phyloP scores from a whole-genome alignment of 2,329 filamentous ascomycete genomes.

The Stachybotrys chartarum region DNA sequence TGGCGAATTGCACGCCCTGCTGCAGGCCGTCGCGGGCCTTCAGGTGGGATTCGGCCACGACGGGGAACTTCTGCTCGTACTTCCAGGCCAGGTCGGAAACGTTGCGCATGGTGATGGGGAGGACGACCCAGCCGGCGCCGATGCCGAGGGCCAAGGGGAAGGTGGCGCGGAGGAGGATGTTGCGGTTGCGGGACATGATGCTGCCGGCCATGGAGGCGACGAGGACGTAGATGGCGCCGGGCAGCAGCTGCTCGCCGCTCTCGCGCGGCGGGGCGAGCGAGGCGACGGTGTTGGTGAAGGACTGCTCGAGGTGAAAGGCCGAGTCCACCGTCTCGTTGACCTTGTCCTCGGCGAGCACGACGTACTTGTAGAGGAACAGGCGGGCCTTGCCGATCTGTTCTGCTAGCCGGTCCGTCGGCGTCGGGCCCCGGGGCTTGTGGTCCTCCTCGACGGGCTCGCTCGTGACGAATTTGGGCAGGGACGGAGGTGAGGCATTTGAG shows the following conservation, averaged over 20 bases:
- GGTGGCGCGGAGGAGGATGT: constrained; percentile 69
- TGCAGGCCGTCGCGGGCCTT: constrained; percentile 61
- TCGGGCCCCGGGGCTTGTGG: constrained; percentile 46
- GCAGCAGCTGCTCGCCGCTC: constrained; percentile 82
- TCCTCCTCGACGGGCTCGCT: constrained; percentile 20
- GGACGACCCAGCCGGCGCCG: constrained; percentile 72
- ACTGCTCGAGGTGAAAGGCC: constrained; percentile 78
- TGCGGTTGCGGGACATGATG: constrained; percentile 84
- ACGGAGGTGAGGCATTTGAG: constrained; percentile 21
- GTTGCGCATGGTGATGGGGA: constrained; percentile 88
- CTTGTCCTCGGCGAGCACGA: constrained; percentile 67
- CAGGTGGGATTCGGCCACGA: constrained; percentile 73
- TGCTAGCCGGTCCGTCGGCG: constrained; percentile 85
- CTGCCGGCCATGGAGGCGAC: constrained; percentile 92
- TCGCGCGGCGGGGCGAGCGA: constrained; percentile 80
- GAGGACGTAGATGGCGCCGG: constrained; percentile 84
- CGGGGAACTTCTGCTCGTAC: constrained; percentile 86
- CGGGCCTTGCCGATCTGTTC: constrained; percentile 73
- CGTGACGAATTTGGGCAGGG: constrained; percentile 10
- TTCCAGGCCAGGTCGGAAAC: constrained; percentile 80
- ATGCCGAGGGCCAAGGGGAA: constrained; percentile 75
- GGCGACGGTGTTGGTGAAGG: constrained; percentile 82
- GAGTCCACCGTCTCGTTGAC: constrained; percentile 77
- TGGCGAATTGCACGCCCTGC: constrained; percentile 65
- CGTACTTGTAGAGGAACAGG: constrained; percentile 71